A percentile compares a stretch with the other conserved stretches of the same genome.
Evolutionary conservation across 2,329 filamentous ascomycete genomes (phyloP).

Genomic region (Alternaria sp.): DNA sequence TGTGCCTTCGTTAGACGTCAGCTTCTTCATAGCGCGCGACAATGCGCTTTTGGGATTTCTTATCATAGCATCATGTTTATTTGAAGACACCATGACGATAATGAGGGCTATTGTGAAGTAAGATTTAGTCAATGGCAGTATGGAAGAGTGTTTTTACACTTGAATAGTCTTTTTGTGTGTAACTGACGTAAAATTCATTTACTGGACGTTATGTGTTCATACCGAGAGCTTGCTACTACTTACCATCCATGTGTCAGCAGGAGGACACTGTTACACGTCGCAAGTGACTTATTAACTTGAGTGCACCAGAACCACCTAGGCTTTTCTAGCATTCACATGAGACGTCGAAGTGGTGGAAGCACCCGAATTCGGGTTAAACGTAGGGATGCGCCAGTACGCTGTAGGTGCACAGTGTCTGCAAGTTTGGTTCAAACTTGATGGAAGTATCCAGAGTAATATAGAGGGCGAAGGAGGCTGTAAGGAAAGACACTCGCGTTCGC

Average conservation of each 20-base stretch:
- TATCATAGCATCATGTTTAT: background rate
- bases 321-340: background rate
- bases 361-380: background rate
- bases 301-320: background rate
- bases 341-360: background rate
- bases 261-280: background rate
- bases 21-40: background rate
- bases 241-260: background rate
- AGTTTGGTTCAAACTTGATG: background rate
- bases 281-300: background rate
- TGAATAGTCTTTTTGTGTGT: background rate
- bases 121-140: background rate
- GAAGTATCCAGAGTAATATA: background rate
- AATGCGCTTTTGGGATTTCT: background rate
- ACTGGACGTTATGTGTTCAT: background rate
- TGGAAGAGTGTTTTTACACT: background rate
- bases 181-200: background rate
- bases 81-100: background rate
- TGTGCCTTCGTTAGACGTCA: background rate
- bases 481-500: background rate
- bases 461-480: background rate
- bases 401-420: background rate
- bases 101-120: background rate
- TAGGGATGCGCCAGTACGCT: background rate
- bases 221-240: conserved; percentile 1